Evolutionary conservation across 352 stramenopile genomes (phyloP).

Genomic region (Globisporangium cederbergense): DNA sequence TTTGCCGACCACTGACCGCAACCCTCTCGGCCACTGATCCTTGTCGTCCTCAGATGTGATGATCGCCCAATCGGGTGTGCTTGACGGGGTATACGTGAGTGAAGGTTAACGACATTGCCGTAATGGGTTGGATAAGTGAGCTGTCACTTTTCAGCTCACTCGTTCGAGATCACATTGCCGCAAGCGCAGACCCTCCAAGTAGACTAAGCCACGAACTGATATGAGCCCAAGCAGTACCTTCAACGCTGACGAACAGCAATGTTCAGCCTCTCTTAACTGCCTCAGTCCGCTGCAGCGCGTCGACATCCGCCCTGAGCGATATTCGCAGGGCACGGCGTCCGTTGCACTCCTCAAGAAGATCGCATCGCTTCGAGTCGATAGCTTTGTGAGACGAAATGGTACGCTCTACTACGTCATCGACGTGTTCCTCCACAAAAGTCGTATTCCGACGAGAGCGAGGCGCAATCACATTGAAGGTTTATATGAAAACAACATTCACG

Average conservation of each 20-base stretch:
- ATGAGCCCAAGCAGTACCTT: background rate
- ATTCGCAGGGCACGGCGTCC: background rate
- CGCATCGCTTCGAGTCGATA: background rate
- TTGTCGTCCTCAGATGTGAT: too few relatives aligned
- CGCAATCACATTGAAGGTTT: background rate
- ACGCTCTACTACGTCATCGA: background rate
- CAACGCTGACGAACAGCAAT: background rate
- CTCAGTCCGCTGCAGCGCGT: background rate
- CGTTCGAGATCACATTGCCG: too few relatives aligned
- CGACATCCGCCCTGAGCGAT: background rate
- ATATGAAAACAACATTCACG: background rate
- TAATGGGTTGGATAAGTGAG: too few relatives aligned
- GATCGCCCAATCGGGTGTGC: too few relatives aligned
- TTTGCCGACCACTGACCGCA: too few relatives aligned
- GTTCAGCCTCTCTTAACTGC: background rate
- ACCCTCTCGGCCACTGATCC: too few relatives aligned
- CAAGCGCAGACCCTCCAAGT: too few relatives aligned
- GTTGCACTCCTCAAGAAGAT: background rate
- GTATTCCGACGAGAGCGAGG: background rate
- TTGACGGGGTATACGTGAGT: too few relatives aligned
- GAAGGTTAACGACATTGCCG: too few relatives aligned
- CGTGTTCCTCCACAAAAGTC: background rate
- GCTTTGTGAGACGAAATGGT: background rate
- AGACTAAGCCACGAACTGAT: background rate
- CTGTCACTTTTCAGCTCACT: too few relatives aligned